A percentile compares a stretch with the other conserved stretches of the same genome.
Evolutionary conservation across 1,284 basidiomycete genomes (phyloP).

Genomic region (Inonotus hispidus): DNA sequence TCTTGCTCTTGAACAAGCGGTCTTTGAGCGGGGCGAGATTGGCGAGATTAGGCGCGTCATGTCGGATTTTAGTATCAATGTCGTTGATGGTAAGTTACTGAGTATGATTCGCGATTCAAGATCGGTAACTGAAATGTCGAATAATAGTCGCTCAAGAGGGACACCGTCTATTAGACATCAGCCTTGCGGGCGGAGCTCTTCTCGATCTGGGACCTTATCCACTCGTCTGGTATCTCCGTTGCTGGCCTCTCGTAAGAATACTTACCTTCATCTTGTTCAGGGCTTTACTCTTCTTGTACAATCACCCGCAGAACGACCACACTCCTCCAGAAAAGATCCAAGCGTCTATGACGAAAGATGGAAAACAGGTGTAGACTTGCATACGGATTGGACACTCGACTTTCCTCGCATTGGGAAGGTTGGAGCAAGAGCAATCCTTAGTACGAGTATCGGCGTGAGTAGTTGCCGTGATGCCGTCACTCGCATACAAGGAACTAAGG

Average conservation of each 20-base stretch:
- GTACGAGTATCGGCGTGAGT: conserved; percentile 17
- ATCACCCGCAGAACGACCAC: conserved; percentile 26
- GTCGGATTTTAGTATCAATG: conserved; percentile 22
- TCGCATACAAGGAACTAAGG: conserved; percentile 17
- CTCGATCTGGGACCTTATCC: conserved; percentile 40
- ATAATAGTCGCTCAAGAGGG: conserved; percentile 6
- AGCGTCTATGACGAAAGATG: conserved; percentile 18
- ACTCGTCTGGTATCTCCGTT: conserved; percentile 34
- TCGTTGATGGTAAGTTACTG: conserved; percentile 12
- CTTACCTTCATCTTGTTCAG: conserved; percentile 27
- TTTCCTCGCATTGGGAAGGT: conserved; percentile 14
- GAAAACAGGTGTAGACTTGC: conserved; percentile 16
- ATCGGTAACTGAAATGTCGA: neutral
- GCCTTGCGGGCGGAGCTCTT: conserved; percentile 41
- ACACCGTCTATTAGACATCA: conserved; percentile 38
- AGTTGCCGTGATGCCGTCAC: conserved; percentile 15
- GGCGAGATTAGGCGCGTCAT: conserved; percentile 22
- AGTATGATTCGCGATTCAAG: neutral
- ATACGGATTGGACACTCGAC: conserved; percentile 19
- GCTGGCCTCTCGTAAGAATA: conserved; percentile 27
- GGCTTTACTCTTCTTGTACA: conserved; percentile 36
- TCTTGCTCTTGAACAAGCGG: conserved; percentile 16
- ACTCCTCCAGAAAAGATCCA: conserved; percentile 17
- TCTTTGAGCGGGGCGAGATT: conserved; percentile 21
- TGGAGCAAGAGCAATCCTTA: conserved; percentile 14